These are phyloP conservation scores for Graphiopsis chlorocephala DNA, from an alignment of 2,329 filamentous ascomycete genomes.

Conservation along the genomic window DNA sequence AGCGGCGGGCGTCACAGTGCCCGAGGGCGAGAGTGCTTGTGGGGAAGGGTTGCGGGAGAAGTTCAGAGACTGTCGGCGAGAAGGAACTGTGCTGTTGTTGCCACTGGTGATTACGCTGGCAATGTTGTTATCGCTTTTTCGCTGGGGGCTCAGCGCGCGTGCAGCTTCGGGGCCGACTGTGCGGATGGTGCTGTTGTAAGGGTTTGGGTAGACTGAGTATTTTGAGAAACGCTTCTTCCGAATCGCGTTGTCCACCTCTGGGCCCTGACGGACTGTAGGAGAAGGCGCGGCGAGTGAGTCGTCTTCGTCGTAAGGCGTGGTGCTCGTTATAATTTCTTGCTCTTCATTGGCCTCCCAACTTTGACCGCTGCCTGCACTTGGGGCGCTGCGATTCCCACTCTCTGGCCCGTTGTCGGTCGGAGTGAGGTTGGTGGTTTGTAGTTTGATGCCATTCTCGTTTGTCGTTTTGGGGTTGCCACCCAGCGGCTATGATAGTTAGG, in stretches of 20 bases:
- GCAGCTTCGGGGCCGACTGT: constrained; percentile 6
- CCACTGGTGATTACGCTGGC: neutral
- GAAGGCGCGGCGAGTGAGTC: constrained; percentile 12
- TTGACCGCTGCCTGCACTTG: constrained; percentile 7
- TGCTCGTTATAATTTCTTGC: constrained; percentile 14
- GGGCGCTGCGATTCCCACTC: constrained; percentile 4
- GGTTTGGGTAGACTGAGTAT: constrained; percentile 10
- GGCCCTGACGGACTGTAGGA: constrained; percentile 8
- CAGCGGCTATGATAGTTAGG: constrained; percentile 30
- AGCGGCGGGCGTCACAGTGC: constrained; percentile 1
- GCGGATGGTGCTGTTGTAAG: constrained; percentile 11
- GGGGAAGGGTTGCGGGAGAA: constrained; percentile 10
- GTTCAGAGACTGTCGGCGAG: constrained; percentile 9
- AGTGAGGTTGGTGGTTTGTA: constrained; percentile 13
- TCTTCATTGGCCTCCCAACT: constrained; percentile 11
- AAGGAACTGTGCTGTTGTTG: neutral
- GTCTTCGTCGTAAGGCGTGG: constrained; percentile 9
- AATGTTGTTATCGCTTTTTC: neutral
- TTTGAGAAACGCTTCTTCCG: constrained; percentile 11
- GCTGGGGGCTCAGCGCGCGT: constrained; percentile 4
- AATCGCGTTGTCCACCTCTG: constrained; percentile 5
- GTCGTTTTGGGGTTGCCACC: neutral
- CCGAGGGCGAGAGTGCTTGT: neutral
- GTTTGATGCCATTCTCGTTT: constrained; percentile 2
- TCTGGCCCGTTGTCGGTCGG: neutral